Evolutionary conservation across 1,139 yeast genomes (phyloP).

Genomic region (Pichia sp.): DNA sequence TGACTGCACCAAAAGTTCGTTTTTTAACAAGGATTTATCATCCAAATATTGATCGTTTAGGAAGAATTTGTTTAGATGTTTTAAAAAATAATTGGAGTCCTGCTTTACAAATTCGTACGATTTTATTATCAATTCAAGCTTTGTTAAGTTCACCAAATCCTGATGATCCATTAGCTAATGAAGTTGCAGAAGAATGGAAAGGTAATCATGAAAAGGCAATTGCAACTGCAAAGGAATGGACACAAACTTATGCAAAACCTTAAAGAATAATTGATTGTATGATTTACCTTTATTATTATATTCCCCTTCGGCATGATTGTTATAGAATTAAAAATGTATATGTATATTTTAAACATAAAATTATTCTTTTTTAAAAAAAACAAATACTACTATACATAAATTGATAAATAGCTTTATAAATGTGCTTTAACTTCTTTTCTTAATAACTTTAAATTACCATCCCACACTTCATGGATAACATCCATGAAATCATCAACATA

Average conservation of each 20-base stretch:
- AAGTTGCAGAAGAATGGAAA: conserved; percentile 96
- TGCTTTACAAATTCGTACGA: conserved; percentile 93
- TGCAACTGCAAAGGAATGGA: conserved; percentile 85
- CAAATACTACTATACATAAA: too few species aligned
- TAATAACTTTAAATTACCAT: conserved; percentile 30
- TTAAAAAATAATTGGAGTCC: conserved; percentile 96
- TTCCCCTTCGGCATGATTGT: too few species aligned
- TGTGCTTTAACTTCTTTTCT: conserved; percentile 12
- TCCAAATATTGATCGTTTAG: conserved; percentile 92
- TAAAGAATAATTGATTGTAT: too few species aligned
- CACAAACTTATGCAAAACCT: conserved; percentile 43
- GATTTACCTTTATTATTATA: too few species aligned
- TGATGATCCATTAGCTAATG: conserved; percentile 96
- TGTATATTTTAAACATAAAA: too few species aligned
- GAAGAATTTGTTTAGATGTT: conserved; percentile 92
- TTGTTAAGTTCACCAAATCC: conserved; percentile 95
- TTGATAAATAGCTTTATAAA: conserved; percentile 3
- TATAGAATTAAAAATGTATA: too few species aligned
- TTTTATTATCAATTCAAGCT: conserved; percentile 87
- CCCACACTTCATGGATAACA: conserved; percentile 67
- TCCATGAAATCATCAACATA: conserved; percentile 80
- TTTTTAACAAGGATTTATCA: conserved; percentile 91
- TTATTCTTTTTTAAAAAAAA: too few species aligned
- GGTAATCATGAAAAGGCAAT: conserved; percentile 77
- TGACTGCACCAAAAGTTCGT: conserved; percentile 92